Evolutionary conservation across 2,329 filamentous ascomycete genomes (phyloP), one percentile per base, ranked within the genome.

Genomic region (Claviceps humidiphila): DNA sequence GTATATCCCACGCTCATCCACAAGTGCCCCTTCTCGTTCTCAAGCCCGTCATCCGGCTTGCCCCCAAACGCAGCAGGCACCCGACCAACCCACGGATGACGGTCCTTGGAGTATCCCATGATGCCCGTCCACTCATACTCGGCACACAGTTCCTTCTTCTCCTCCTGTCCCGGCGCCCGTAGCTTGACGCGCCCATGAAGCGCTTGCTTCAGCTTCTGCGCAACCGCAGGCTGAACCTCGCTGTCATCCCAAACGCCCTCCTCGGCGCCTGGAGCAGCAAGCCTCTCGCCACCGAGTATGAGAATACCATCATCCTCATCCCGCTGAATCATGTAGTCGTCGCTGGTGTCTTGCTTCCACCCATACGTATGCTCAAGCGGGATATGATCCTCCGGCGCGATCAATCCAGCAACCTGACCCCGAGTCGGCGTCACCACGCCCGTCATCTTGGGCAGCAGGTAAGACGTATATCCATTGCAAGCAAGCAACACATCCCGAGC

Each of bases 391-490:
- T 59, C 53, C 0, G 82, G 80, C 5, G 84, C 84, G 3, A 74
- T 60, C 20, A 90, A 73, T 0, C 84, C 78, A 43, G 77, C 78
- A 68, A 90, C 81, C 61, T 90, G 82, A 1, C 87, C 89, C 24
- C 86, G 74, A 2, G 86, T 82, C 0, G 90, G 90, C 2, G 90
- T 79, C 56, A 95, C 85, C 8, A 89, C 73, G 57, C 82, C 79
- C 8, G 77, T 72, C 58, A 91, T 84, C 38, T 71, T 63, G 0
- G 87, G 87, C 1, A 91, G 69, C 4, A 95, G 73, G 55, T 82
- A 76, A 1, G 87, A 87, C 0, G 88, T 90, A 66, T 95, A 94
- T 3, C 74, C 90, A 62, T 95, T 95, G 1, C 85, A 91, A 4
- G 87, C 85, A 16, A 95, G 75, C 17, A 95, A 74, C 20, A 95